These are phyloP conservation scores for Fusarium papillatum DNA, from an alignment of 2,329 filamentous ascomycete species.

Conservation along the genomic window DNA sequence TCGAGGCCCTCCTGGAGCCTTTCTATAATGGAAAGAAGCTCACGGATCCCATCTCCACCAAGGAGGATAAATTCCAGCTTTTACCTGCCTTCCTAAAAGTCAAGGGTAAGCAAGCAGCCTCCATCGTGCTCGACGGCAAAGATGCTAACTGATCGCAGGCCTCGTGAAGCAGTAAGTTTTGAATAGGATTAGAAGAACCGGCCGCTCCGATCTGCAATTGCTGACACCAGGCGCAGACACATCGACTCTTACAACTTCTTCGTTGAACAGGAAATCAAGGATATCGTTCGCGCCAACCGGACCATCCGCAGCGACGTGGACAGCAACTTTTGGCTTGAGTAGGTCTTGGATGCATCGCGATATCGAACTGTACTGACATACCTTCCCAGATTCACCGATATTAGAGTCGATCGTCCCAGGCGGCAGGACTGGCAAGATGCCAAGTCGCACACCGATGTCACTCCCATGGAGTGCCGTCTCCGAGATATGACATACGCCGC, in stretches of 20 bases:
- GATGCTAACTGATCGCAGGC: slow-evolving; percentile 56
- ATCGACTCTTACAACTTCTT: slow-evolving; percentile 99
- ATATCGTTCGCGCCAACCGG: slow-evolving; percentile 93
- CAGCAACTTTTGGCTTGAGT: slow-evolving; percentile 90
- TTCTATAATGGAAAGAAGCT: slow-evolving; percentile 78
- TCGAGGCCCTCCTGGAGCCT: slow-evolving; percentile 75
- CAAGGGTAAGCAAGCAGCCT: slow-evolving; percentile 70
- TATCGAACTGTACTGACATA: slow-evolving; percentile 16
- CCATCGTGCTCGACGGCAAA: not conserved
- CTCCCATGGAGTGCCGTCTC: slow-evolving; percentile 95
- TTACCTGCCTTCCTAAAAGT: slow-evolving; percentile 98
- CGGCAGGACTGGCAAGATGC: slow-evolving; percentile 82
- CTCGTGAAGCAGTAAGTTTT: slow-evolving; percentile 84
- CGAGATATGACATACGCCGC: slow-evolving; percentile 99
- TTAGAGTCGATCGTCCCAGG: slow-evolving; percentile 86
- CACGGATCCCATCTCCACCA: slow-evolving; percentile 74
- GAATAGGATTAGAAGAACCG: not conserved
- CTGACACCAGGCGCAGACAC: slow-evolving; percentile 63
- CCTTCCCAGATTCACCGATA: slow-evolving; percentile 78
- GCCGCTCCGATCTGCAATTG: not conserved
- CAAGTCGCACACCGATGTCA: slow-evolving; percentile 81
- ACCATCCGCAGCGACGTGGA: slow-evolving; percentile 93
- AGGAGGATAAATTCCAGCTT: slow-evolving; percentile 95
- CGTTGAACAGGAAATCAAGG: slow-evolving; percentile 95
- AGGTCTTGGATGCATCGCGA: slow-evolving; percentile 40